A percentile compares a stretch with the other conserved stretches of the same genome.
Conservation (phyloP, 768 basidiomycete genomes). For the Lentinula sp. region DNA sequence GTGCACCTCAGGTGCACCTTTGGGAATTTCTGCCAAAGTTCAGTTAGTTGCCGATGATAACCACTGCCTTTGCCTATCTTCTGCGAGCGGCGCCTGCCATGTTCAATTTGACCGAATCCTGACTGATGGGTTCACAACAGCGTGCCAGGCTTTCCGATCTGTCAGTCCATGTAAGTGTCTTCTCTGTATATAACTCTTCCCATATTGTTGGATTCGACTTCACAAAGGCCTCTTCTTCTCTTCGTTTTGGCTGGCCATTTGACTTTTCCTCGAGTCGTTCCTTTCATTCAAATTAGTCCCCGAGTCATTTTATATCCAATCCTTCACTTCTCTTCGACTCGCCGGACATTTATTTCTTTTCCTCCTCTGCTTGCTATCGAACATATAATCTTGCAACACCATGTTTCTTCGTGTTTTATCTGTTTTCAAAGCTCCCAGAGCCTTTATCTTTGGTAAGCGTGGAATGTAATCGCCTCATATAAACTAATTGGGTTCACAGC, state of each 20-base stretch:
- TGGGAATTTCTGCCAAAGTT: too few species aligned
- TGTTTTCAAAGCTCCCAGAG: constrained; percentile 26
- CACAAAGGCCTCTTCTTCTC: constrained; percentile 20
- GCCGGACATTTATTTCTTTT: constrained; percentile 3
- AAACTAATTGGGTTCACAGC: constrained; percentile 13
- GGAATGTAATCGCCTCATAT: background rate
- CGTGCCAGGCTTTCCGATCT: background rate
- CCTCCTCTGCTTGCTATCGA: background rate
- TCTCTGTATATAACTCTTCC: background rate
- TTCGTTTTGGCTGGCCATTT: constrained; percentile 9
- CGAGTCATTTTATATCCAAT: background rate
- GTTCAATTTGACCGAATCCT: background rate
- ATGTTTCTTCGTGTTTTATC: constrained; percentile 19
- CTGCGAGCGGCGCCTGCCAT: background rate
- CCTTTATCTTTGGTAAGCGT: constrained; percentile 27
- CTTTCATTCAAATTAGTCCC: background rate
- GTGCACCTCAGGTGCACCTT: too few species aligned
- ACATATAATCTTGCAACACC: constrained; percentile 6
- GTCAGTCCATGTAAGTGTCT: background rate
- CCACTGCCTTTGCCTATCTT: background rate
- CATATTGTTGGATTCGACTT: constrained; percentile 3
- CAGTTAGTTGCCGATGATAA: too few species aligned
- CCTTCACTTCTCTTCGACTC: constrained; percentile 9
- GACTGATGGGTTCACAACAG: background rate
- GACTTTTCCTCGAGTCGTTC: constrained; percentile 8